Base-by-base conservation (phyloP, 768 basidiomycete species). In the Mycena epipterygia region DNA sequence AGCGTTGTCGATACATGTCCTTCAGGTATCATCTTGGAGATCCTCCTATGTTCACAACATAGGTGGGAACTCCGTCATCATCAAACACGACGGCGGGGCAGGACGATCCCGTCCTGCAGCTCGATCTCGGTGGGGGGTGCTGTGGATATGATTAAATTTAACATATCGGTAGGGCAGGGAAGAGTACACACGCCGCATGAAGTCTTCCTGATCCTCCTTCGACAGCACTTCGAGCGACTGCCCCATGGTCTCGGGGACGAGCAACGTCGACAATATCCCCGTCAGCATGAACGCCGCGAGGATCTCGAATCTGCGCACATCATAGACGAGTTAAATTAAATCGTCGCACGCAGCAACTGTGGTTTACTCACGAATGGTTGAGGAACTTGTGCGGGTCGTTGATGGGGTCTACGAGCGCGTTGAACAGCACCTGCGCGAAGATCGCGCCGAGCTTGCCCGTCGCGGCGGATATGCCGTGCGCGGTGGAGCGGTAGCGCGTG, bases 211-310 rank as follows among this genome's bases (percentile, higher is more conserved):
- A 21, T 86, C 81, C 76, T 95, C 93, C 74, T 89, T 89, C 21
- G 93, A 94, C n/a, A 94, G 83, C 12, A 90, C 90, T 80, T 94
- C 93, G n/a, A 94, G 85, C 6, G 87, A 78, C 79, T 76, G 82
- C 41, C 84, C 82, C 79, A 88, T 95, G 53, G 95, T 95, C 82
- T 96, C 95, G 33, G 93, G 92, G 21, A 96, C 78, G 21, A 95
- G 86, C 19, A 94, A 81, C 0, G 94, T 95, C 12, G 95, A 94
- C 83, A 90, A 87, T 65, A 95, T 85, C 42, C 94, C 95, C 1
- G 92, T 94, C 65, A 94, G 79, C 94, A 95, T 95, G 85, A 95
- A 95, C 62, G 93, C 79, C 19, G 94, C 93, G 73, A 95, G 93
- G 64, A 95, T 89, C 81, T 95, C 88, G 60, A 95, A 83, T 73